A percentile compares a stretch with the other conserved stretches of the same genome.
phyloP scores from a whole-genome alignment of 768 basidiomycete genomes.

The Nidularia pulvinata region DNA sequence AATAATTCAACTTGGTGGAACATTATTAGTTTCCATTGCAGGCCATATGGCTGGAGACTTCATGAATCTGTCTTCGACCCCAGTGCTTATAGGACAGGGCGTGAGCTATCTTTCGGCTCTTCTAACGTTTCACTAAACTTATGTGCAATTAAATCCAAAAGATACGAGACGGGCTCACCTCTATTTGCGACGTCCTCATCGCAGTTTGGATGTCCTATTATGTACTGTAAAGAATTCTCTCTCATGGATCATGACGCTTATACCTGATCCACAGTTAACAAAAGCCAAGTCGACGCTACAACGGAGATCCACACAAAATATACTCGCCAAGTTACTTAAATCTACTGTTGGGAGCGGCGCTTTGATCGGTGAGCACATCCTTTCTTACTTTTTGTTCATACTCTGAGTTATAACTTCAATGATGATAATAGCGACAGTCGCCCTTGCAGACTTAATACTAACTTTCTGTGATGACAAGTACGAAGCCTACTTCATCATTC shows the following conservation, averaged over 20 bases:
- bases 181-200: conserved; percentile 5
- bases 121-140: neutral
- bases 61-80: neutral
- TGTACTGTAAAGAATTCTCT: conserved; percentile 9
- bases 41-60: neutral
- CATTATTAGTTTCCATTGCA: neutral
- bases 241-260: conserved; percentile 9
- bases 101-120: neutral
- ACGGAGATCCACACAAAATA: neutral
- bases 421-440: conserved; percentile 4
- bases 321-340: neutral
- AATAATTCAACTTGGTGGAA: neutral
- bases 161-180: neutral
- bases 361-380: neutral
- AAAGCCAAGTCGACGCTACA: neutral
- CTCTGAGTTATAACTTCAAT: neutral
- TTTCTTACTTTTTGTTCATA: neutral
- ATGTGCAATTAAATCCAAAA: neutral
- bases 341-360: conserved; percentile 1
- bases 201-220: conserved; percentile 11
- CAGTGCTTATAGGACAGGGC: neutral
- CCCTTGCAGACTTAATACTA: conserved; percentile 6
- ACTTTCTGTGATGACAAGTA: conserved; percentile 4
- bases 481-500: conserved; percentile 4
- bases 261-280: neutral